These are phyloP conservation scores for Coccomyxa sp. DNA, from an alignment of 139 green algal genomes.

Conservation along the genomic window DNA sequence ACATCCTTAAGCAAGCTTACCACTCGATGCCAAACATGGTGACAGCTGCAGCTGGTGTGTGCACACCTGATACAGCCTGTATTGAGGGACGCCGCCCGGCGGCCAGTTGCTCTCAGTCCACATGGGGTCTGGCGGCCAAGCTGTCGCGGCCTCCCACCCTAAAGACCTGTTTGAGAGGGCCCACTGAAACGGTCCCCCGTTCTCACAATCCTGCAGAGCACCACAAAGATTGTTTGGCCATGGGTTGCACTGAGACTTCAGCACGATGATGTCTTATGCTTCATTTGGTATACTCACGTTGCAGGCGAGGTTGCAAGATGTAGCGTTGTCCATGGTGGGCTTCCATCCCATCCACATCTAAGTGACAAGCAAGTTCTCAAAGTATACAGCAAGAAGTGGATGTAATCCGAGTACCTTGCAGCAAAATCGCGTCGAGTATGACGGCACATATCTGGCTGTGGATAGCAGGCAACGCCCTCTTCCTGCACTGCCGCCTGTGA, in stretches of 20 bases:
- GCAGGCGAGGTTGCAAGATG: too few relatives aligned
- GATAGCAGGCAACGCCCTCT: constrained; percentile 44
- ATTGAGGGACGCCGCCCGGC: not conserved
- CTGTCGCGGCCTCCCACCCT: constrained; percentile 32
- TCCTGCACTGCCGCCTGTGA: not conserved
- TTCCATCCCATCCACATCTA: too few relatives aligned
- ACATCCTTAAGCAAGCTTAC: not conserved
- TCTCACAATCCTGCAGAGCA: constrained; percentile 8
- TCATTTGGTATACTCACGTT: too few relatives aligned
- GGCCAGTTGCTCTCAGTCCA: constrained; percentile 75
- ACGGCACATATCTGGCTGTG: constrained; percentile 47
- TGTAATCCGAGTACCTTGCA: constrained; percentile 11
- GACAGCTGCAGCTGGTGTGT: not conserved
- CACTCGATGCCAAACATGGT: not conserved
- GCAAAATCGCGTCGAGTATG: constrained; percentile 40
- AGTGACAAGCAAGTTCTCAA: too few relatives aligned
- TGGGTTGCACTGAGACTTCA: too few relatives aligned
- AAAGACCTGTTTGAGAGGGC: constrained; percentile 22
- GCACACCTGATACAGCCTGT: too few relatives aligned
- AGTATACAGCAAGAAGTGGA: too few relatives aligned
- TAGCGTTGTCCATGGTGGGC: too few relatives aligned
- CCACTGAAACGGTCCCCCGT: constrained; percentile 11
- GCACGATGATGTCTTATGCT: too few relatives aligned
- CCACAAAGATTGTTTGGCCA: too few relatives aligned
- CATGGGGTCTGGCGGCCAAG: constrained; percentile 57